Evolutionary conservation across 257 asterid genomes (phyloP).

Genomic region (Plantago major): DNA sequence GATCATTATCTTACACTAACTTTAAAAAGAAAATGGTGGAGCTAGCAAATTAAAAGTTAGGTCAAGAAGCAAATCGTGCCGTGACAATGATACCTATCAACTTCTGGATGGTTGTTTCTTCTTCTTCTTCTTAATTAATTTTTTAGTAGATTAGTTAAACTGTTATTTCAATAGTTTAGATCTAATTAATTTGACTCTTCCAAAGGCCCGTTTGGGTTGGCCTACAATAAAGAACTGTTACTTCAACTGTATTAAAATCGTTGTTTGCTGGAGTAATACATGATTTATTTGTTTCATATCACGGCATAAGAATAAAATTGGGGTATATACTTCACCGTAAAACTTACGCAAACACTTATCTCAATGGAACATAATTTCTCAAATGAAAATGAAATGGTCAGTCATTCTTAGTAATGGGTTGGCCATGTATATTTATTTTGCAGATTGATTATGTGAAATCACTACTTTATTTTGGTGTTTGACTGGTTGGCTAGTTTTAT

Average conservation of each 20-base stretch:
- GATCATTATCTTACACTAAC: constrained; percentile 26
- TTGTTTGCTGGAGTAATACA: neutral
- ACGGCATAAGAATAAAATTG: neutral
- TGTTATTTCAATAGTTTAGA: neutral
- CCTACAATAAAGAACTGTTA: no score
- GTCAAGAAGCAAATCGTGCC: constrained; percentile 15
- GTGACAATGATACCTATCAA: constrained; percentile 22
- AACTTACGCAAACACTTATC: neutral
- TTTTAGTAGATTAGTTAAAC: neutral
- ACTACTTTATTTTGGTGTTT: no score
- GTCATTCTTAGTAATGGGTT: no score
- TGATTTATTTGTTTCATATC: neutral
- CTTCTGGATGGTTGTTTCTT: neutral
- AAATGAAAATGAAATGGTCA: no score
- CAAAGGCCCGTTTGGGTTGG: neutral
- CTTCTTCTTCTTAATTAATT: neutral
- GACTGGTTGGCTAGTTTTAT: no score
- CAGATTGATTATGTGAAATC: no score
- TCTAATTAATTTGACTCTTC: no score
- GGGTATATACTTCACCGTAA: constrained; percentile 2
- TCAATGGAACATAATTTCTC: neutral
- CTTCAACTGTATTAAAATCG: neutral
- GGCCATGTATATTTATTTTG: no score
- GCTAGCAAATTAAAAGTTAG: constrained; percentile 13
- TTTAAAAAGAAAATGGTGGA: constrained; percentile 7